Conservation (phyloP, 2,329 filamentous ascomycete genomes). For the Phialemoniopsis sp. region DNA sequence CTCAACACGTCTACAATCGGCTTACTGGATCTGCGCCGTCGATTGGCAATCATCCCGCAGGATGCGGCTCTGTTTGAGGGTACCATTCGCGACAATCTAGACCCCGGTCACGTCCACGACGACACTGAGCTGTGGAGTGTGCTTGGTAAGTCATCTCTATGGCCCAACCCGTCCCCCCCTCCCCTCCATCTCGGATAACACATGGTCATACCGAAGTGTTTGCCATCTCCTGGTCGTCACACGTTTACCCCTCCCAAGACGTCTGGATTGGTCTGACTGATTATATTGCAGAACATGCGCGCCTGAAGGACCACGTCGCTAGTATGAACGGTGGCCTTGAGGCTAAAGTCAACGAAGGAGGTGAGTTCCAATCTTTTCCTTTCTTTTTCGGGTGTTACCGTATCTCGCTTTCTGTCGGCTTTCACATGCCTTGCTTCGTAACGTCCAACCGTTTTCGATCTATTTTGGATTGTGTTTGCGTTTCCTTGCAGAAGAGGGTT, state of each 20-base stretch:
- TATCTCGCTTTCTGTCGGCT: slow-evolving; percentile 5
- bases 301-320: slow-evolving; percentile 84
- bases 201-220: neutral
- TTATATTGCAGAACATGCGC: slow-evolving; percentile 69
- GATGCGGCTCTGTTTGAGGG: slow-evolving; percentile 84
- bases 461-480: no score
- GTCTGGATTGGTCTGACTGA: no score
- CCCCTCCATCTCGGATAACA: neutral
- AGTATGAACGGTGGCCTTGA: slow-evolving; percentile 88
- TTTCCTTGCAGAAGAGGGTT: no score
- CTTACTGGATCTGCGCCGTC: slow-evolving; percentile 78
- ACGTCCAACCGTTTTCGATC: neutral
- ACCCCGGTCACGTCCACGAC: slow-evolving; percentile 91
- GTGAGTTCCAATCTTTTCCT: slow-evolving; percentile 48
- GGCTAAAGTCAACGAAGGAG: slow-evolving; percentile 88
- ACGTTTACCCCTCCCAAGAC: no score
- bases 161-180: no score
- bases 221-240: no score
- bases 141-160: slow-evolving; percentile 58
- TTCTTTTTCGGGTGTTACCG: slow-evolving; percentile 5
- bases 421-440: slow-evolving; percentile 3
- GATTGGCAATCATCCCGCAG: slow-evolving; percentile 94
- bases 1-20: slow-evolving; percentile 90
- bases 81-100: slow-evolving; percentile 83
- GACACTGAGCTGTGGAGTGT: slow-evolving; percentile 98